Percentiles rank a stretch among this genome's conserved stretches.
These are phyloP conservation scores for Kregervanrija pseudodelftensis DNA, from an alignment of 805 yeast species.

Conservation along the genomic window DNA sequence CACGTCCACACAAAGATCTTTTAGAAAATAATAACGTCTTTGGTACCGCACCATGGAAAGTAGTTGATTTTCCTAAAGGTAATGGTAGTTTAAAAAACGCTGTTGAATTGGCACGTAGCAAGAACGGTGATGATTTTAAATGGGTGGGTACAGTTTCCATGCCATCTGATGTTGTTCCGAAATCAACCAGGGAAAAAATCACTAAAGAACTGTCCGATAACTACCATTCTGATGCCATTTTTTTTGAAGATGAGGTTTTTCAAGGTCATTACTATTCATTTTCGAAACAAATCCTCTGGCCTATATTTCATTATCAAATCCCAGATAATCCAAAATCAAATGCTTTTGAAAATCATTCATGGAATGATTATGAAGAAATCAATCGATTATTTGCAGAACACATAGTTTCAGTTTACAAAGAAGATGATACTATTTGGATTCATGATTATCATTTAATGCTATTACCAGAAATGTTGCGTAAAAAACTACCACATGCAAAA, in stretches of 20 bases:
- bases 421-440: constrained; percentile 81
- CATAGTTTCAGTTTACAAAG: constrained; percentile 57
- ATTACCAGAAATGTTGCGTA: constrained; percentile 78
- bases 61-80: constrained; percentile 64
- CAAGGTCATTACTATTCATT: constrained; percentile 88
- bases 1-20: constrained; percentile 43
- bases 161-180: constrained; percentile 79
- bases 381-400: constrained; percentile 78
- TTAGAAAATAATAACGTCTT: constrained; percentile 39
- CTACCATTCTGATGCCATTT: constrained; percentile 57
- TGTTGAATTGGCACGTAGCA: constrained; percentile 49
- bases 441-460: constrained; percentile 90
- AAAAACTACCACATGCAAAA: constrained; percentile 68
- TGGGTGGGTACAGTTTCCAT: constrained; percentile 94
- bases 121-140: constrained; percentile 29
- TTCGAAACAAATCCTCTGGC: constrained; percentile 95
- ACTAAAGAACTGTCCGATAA: constrained; percentile 37
- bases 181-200: constrained; percentile 46
- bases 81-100: constrained; percentile 90
- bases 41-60: constrained; percentile 63
- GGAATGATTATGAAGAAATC: constrained; percentile 73
- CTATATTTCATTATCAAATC: constrained; percentile 85
- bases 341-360: constrained; percentile 92
- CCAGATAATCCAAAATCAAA: constrained; percentile 93
- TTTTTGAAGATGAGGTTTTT: constrained; percentile 70